Conservation (phyloP, 83 land plant species). For the Isoetes engelmannii region DNA sequence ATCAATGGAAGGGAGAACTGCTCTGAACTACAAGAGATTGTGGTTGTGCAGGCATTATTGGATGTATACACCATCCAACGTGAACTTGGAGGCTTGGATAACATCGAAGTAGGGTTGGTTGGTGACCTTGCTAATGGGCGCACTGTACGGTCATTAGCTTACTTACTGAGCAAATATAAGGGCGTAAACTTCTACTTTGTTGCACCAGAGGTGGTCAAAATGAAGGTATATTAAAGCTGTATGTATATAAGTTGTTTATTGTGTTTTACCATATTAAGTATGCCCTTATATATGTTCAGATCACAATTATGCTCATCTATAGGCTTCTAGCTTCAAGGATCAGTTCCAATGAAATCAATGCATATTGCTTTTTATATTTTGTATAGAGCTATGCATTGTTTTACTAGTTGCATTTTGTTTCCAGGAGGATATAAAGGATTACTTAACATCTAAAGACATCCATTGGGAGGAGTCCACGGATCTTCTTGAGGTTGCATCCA, state of each 20-base stretch:
- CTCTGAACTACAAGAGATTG: no score
- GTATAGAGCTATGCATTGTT: no score
- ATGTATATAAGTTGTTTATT: no score
- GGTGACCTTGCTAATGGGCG: slow-evolving; percentile 98
- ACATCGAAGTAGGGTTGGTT: slow-evolving; percentile 81
- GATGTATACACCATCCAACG: slow-evolving; percentile 93
- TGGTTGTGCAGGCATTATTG: slow-evolving; percentile 64
- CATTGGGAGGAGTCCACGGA: slow-evolving; percentile 90
- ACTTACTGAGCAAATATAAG: slow-evolving; percentile 75
- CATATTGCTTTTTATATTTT: no score
- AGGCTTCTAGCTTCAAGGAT: no score
- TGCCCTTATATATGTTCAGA: no score
- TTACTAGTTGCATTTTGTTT: no score
- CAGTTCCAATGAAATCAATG: no score
- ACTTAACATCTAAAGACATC: slow-evolving; percentile 62
- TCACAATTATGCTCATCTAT: no score
- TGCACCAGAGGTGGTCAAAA: slow-evolving; percentile 88
- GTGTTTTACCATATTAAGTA: no score
- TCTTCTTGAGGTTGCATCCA: slow-evolving; percentile 84
- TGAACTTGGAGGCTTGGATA: slow-evolving; percentile 84
- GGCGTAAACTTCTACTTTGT: slow-evolving; percentile 88
- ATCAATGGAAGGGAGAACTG: no score
- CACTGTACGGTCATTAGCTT: slow-evolving; percentile 90
- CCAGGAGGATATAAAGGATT: slow-evolving; percentile 94
- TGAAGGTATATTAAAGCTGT: slow-evolving; percentile 62